Base-by-base conservation (phyloP, 345 rosid species). In the Hypericum androsaemum region DNA sequence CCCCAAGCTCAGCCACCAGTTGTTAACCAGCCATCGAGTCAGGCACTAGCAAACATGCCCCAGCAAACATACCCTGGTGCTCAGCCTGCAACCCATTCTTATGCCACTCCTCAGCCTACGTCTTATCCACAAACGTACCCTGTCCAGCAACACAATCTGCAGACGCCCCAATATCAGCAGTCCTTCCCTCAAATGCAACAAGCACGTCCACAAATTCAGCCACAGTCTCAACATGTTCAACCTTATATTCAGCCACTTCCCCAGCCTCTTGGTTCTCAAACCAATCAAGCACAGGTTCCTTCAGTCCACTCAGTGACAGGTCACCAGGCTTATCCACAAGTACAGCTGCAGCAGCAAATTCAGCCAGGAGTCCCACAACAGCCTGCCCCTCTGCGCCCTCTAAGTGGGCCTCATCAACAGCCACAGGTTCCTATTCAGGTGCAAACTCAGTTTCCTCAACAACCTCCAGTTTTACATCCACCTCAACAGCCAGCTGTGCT, bases 291-390 rank as follows among this genome's bases (percentile, higher is more conserved):
- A 8, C 82, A 65, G 52, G 59, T 64, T 46, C 69, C 69, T 46
- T 54, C 75, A 38, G 60, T 53, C 36, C 57, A 71, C 56, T 60
- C 84, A 22, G 79, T 79, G 63, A 70, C 75, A 2, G 79, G 79
- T 44, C 79, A 71, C 69, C 82, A 73, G 13, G 77, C 79, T 12
- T 77, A 77, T 70, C 67, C 71, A 35, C 89, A 68, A 45, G 55
- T 64, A 11, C 84, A 77, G 60, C 50, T 71, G 47, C 66, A 47
- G 12, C 80, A 66, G 36, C 82, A 62, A 64, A 59, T 68, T 57
- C 74, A 58, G 50, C 14, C 39, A 15, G 79, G 75, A 47, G 72
- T 61, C 59, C 65, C 66, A 11, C 69, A 67, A 53, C 73, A 65
- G 52, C 65, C 66, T 7, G 14, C 58, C 49, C 72, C 45, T 41